Conservation (phyloP, 139 green algal genomes). For the Chlorella sorokiniana region DNA sequence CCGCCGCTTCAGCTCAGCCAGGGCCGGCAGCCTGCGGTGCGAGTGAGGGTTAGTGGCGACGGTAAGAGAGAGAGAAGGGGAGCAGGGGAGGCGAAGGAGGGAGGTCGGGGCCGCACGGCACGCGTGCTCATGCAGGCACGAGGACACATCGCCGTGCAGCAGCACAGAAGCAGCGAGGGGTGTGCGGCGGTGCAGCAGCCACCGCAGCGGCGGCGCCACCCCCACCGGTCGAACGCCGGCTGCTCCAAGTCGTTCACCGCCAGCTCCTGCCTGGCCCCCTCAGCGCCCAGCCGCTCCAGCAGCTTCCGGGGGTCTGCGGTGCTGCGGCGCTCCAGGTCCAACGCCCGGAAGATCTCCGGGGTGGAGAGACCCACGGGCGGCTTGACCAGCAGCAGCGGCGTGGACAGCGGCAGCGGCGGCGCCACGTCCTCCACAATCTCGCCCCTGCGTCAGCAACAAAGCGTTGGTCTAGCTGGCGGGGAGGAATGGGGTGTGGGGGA, state of each 20-base stretch:
- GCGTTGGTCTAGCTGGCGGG: not conserved
- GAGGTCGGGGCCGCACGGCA: too few relatives aligned
- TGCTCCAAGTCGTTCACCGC: constrained; percentile 94
- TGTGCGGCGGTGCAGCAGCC: not conserved
- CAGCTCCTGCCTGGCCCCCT: constrained; percentile 54
- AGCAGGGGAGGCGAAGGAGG: not conserved
- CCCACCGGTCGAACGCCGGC: constrained; percentile 88
- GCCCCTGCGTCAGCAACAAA: constrained; percentile 52
- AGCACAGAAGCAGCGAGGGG: not conserved
- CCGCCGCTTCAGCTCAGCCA: constrained; percentile 81
- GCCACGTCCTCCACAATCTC: constrained; percentile 94
- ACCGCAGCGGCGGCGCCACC: not conserved
- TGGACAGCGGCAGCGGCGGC: constrained; percentile 80
- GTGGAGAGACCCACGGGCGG: constrained; percentile 86
- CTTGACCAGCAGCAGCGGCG: constrained; percentile 93
- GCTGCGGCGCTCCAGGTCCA: constrained; percentile 82
- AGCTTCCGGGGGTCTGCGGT: constrained; percentile 82
- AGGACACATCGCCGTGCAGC: not conserved
- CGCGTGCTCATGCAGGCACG: too few relatives aligned
- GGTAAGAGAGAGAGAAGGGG: not conserved
- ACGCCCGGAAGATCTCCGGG: constrained; percentile 89
- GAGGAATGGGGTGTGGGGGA: too few relatives aligned
- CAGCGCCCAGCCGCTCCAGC: constrained; percentile 56
- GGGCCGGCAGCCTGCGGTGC: constrained; percentile 79
- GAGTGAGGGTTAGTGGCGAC: too few relatives aligned